Evolutionary conservation across 2,329 filamentous ascomycete genomes (phyloP).

Genomic region (Raffaelea arxii): DNA sequence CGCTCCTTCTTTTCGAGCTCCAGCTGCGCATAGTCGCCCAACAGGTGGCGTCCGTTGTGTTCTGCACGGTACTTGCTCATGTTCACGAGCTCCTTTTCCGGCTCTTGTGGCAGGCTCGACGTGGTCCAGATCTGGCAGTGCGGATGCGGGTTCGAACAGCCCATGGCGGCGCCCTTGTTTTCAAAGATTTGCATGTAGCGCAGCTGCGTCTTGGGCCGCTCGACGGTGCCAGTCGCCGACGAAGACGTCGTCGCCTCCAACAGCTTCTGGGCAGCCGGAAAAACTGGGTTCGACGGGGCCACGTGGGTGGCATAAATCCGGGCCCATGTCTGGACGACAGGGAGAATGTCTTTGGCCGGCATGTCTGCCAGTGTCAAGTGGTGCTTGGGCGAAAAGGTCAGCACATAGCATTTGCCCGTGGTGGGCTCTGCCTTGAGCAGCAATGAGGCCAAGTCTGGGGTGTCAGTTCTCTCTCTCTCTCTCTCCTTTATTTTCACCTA

Average conservation of each 20-base stretch:
- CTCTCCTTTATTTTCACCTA: too few species aligned
- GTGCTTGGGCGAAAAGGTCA: slow-evolving; percentile 87
- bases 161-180: slow-evolving; percentile 97
- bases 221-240: slow-evolving; percentile 25
- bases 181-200: slow-evolving; percentile 99
- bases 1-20: slow-evolving; percentile 77
- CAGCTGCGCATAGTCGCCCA: slow-evolving; percentile 78
- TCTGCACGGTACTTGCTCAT: slow-evolving; percentile 68
- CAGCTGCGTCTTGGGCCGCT: slow-evolving; percentile 62
- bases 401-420: slow-evolving; percentile 92
- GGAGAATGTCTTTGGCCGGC: slow-evolving; percentile 62
- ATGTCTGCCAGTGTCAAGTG: slow-evolving; percentile 91
- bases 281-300: slow-evolving; percentile 59
- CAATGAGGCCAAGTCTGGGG: slow-evolving; percentile 57
- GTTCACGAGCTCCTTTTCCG: slow-evolving; percentile 66
- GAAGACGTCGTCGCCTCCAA: slow-evolving; percentile 24
- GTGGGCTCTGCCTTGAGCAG: slow-evolving; percentile 78
- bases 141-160: slow-evolving; percentile 95
- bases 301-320: slow-evolving; percentile 78
- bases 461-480: too few species aligned
- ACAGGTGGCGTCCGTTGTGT: slow-evolving; percentile 63
- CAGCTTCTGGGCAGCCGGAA: slow-evolving; percentile 26
- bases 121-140: slow-evolving; percentile 97
- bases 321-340: slow-evolving; percentile 84
- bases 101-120: slow-evolving; percentile 83